A percentile compares a stretch with the other conserved stretches of the same genome.
These are phyloP conservation scores for Litsea cubeba DNA, from an alignment of 164 flowering plant species.

Conservation along the genomic window DNA sequence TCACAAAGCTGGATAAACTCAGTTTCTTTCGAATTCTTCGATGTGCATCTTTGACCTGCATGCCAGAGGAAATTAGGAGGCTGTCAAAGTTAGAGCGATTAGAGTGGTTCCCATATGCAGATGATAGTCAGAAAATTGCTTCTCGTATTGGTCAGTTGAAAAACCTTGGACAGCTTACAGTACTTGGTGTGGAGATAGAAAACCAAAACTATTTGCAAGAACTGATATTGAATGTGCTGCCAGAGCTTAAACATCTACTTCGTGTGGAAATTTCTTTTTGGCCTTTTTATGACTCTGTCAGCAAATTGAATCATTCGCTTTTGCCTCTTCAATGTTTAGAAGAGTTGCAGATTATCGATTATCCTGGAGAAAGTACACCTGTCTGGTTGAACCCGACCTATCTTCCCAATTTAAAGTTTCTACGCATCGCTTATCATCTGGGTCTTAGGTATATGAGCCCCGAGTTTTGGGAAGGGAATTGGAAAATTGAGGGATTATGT, in stretches of 20 bases:
- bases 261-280: background rate
- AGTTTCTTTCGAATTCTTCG: background rate
- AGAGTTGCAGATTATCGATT: background rate
- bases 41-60: background rate
- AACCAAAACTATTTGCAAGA: background rate
- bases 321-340: background rate
- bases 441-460: background rate
- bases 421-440: background rate
- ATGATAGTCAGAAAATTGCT: too few relatives aligned
- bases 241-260: background rate
- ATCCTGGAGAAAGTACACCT: background rate
- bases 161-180: background rate
- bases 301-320: background rate
- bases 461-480: background rate
- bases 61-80: slow-evolving; percentile 1
- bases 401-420: background rate
- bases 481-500: background rate
- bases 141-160: background rate
- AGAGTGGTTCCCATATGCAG: background rate
- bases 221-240: background rate
- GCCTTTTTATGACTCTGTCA: background rate
- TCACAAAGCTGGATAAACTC: background rate
- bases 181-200: background rate
- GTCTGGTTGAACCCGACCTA: background rate
- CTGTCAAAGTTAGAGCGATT: background rate